Evolutionary conservation across 2,329 filamentous ascomycete species (phyloP), one percentile per base, ranked within the genome.

Genomic region (Fusarium anthophilum): DNA sequence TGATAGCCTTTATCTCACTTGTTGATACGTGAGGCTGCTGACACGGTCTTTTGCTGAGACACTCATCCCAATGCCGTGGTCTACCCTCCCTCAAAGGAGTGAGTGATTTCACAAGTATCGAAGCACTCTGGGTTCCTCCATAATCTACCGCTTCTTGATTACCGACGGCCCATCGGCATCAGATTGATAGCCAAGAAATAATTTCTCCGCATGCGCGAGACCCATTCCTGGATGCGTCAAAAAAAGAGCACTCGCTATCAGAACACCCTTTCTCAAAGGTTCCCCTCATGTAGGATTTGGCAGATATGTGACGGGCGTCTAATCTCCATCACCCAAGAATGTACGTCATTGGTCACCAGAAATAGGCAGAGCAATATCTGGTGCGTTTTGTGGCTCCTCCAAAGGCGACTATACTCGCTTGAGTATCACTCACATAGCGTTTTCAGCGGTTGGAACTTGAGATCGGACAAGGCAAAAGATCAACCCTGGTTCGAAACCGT

Each of bases 141-240:
- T 12, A 43, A 20, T 20, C 12, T 4, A 20, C 13, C 30, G 28
- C 63, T 12, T 55, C 45, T 63, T 30, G 30, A 6, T 53, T 38
- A 18, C 15, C 13, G 35, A 44, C 56, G 62, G 44, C 35, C 51
- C 37, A 44, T 63, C 55, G 38, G 58, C 44, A 30, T 57, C 51
- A 43, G 20, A 48, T 38, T 35, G 39, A 57, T 24, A 24, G 56
- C 50, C 63, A 74, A 72, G 51, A 48, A 28, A 45, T 45, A 60
- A 59, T 60, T 37, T 63, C 53, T 53, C 72, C 56, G 72, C 63
- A 72, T 60, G 41, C 56, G 58, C 44, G 37, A 17, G 47, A 35
- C 24, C 26, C 67, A 68, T 74, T 74, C 71, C 72, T 69, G 47
- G 37, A 59, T 43, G 59, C 68, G 44, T 74, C 67, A 45, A 38